Percentiles rank a stretch among this genome's conserved stretches.
These are phyloP conservation scores for Solanum dulcamara DNA, from an alignment of 257 asterid species.

Conservation along the genomic window DNA sequence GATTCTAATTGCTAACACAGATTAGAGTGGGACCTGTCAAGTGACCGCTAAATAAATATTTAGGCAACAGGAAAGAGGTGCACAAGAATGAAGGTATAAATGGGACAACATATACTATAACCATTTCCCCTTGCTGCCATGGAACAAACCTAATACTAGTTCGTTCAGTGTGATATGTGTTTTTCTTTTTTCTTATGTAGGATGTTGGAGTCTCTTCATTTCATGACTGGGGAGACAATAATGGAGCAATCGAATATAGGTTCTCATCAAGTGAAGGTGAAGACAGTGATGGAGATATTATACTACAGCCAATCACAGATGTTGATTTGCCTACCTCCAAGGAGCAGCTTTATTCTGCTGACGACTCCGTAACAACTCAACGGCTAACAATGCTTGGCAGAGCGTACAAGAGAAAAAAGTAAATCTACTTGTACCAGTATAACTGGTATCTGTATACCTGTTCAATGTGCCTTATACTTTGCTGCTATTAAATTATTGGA, in stretches of 20 bases:
- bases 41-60: background rate
- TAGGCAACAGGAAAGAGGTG: background rate
- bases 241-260: conserved; percentile 21
- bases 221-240: conserved; percentile 51
- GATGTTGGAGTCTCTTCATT: conserved; percentile 40
- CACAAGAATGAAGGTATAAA: background rate
- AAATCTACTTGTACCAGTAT: conserved; percentile 3
- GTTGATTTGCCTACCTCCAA: conserved; percentile 63
- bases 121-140: background rate
- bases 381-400: conserved; percentile 55
- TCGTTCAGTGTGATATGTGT: background rate
- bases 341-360: conserved; percentile 32
- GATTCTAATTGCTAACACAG: background rate
- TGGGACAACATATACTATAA: background rate
- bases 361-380: conserved; percentile 55
- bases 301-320: conserved; percentile 70
- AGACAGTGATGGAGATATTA: conserved; percentile 64
- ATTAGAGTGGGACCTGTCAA: background rate
- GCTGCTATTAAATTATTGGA: background rate
- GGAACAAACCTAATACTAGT: background rate
- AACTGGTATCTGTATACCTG: background rate
- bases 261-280: conserved; percentile 82
- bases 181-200: conserved; percentile 18
- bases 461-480: background rate
- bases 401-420: conserved; percentile 53